Conservation (phyloP, 225 moss, liverwort and hornwort species). For the Sphagnum contortum region DNA sequence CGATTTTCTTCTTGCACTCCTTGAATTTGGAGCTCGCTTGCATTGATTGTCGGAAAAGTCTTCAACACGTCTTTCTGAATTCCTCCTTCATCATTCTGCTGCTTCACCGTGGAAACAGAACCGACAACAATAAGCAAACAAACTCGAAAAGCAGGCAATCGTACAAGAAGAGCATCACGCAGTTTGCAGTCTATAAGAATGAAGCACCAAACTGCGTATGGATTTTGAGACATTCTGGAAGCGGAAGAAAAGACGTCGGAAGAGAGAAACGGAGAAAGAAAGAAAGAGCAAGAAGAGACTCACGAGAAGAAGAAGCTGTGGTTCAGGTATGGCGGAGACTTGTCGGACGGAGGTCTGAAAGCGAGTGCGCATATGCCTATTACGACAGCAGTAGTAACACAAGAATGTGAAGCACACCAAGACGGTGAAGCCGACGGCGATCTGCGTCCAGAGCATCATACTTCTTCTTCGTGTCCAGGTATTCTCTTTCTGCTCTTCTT, state of each 20-base stretch:
- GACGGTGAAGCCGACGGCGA: conserved; percentile 29
- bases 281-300: not conserved
- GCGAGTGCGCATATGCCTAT: conserved; percentile 22
- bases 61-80: conserved; percentile 35
- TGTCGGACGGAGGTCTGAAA: conserved; percentile 39
- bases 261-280: not conserved
- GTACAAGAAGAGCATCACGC: no score
- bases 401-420: conserved; percentile 34
- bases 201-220: no score
- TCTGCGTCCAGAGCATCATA: conserved; percentile 26
- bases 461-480: no score
- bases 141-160: not conserved
- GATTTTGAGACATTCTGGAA: not conserved
- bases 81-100: conserved; percentile 27
- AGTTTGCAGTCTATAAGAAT: no score
- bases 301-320: conserved; percentile 2
- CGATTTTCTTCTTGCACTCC: conserved; percentile 28
- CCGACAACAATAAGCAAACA: not conserved
- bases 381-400: conserved; percentile 46
- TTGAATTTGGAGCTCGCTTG: conserved; percentile 23
- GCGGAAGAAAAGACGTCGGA: not conserved
- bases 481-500: no score
- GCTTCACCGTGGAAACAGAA: not conserved
- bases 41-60: conserved; percentile 34
- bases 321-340: conserved; percentile 20